Base-by-base conservation (phyloP, 1,284 basidiomycete genomes). In the Ustilago lituana region DNA sequence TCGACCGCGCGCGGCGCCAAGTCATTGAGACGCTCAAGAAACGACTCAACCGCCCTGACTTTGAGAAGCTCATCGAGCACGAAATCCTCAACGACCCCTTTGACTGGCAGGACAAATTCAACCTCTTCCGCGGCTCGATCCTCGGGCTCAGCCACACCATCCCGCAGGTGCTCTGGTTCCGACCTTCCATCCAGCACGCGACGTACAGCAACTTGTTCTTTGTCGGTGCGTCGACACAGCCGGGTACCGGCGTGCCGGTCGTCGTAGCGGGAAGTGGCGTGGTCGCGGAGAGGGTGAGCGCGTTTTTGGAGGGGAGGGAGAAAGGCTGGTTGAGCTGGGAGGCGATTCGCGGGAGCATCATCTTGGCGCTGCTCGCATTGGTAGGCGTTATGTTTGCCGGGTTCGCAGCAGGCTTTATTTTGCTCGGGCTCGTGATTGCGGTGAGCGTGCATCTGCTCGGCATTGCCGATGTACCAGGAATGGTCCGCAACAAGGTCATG, bases 111-210 rank as follows among this genome's bases (percentile, higher is more conserved):
- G 80, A 81, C 58, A 82, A 80, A 41, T 82, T 82, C 63, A 82
- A 83, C 55, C 72, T 84, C 19, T 83, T 82, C 66, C 77, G 82
- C 36, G 83, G 83, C 9, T 81, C 77, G 12, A 84, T 84, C 33
- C 75, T 84, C 29, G 83, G 83, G 12, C 59, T 84, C 15, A 74
- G 67, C 15, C 83, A 84, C 53, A 81, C 77, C 40, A 80, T 84
- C 47, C 74, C 83, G 26, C 81, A 77, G 59, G 82, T 80, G 14
- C 48, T 76, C 14, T 78, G 74, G 66, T 82, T 83, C 64, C 60
- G 82, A 12, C 81, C 80, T 17, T 72, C 69, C 24, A 80, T 80
- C 49, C 75, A 81, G 23, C 76, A 76, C 36, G 59, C 62, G 1
- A 45, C 24, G 12, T 73, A 71, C 54, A 26, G 29, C 39, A 83